Evolutionary conservation across 116 monocot genomes (phyloP).

Genomic region (Thalassia testudinum): DNA sequence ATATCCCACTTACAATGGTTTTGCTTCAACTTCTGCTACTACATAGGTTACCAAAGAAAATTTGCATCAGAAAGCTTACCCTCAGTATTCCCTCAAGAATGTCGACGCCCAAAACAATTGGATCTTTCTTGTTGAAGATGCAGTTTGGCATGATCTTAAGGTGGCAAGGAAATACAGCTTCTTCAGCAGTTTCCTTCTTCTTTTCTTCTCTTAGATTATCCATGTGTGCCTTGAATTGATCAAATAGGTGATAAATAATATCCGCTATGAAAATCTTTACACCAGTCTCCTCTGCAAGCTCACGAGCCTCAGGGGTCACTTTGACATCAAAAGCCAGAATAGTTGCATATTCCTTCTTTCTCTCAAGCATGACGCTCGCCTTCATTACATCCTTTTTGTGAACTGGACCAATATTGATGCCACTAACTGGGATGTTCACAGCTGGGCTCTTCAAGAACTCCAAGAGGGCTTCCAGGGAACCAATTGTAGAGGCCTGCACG

Average conservation of each 20-base stretch:
- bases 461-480: constrained; percentile 85
- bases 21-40: background rate
- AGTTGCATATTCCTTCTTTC: constrained; percentile 81
- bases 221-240: constrained; percentile 97
- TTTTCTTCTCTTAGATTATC: constrained; percentile 81
- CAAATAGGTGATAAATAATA: constrained; percentile 91
- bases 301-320: constrained; percentile 64
- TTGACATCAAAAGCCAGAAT: constrained; percentile 94
- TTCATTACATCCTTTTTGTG: constrained; percentile 99
- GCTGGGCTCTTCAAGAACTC: constrained; percentile 83
- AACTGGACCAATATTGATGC: constrained; percentile 87
- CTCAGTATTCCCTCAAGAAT: constrained; percentile 77
- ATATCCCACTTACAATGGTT: background rate
- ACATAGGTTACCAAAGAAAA: background rate
- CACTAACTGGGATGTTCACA: constrained; percentile 83
- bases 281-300: constrained; percentile 54
- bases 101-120: constrained; percentile 94
- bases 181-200: constrained; percentile 92
- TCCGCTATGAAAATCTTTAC: constrained; percentile 95
- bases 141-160: constrained; percentile 94
- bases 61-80: constrained; percentile 30
- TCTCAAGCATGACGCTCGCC: constrained; percentile 90
- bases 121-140: constrained; percentile 95
- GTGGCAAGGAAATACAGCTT: constrained; percentile 91
- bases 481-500: constrained; percentile 97